Base-by-base conservation (phyloP, 2,329 filamentous ascomycete species). In the Fusarium humuli region DNA sequence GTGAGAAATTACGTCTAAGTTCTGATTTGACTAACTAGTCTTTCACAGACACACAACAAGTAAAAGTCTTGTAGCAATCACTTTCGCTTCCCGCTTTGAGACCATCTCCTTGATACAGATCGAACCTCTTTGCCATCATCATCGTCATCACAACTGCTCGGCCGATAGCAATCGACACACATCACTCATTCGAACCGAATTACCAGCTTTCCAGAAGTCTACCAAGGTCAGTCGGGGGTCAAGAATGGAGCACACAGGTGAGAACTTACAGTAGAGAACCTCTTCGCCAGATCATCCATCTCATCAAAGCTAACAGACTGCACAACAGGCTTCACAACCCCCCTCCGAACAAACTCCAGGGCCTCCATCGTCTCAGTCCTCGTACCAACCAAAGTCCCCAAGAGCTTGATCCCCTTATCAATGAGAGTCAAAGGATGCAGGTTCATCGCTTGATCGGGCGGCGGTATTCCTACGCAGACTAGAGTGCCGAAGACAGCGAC, bases 361-460 rank as follows among this genome's bases (percentile, higher is more conserved):
- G 82, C 82, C 59, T 83, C 81, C 0, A 80, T 57, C 0, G 81
- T 81, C 53, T 83, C 81, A 4, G 69, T 69, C 14, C 79, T 67
- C 7, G 79, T 81, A 0, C 81, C 81, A 1, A 82, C 80, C 10
- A 76, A 47, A 0, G 79, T 79, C 0, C 80, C 81, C 13, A 79
- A 60, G 1, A 83, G 57, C n/a, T 61, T 74, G 57, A 77, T 78
- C 0, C 81, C 81, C 5, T 70, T 73, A 9, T 76, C 75, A 14
- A 83, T 79, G 2, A 82, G 69, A 11, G 66, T 73, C 1, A 79
- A 42, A 4, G 82, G 81, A 49, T 82, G 80, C 7, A 82, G 64
- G 6, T 40, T 62, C 16, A 79, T 69, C 2, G 30, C 68, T 57
- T 37, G 68, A 12, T 73, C 67, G 0, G 74, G 75, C 0, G 79